These are phyloP conservation scores for Metarhizium album DNA, from an alignment of 2,329 filamentous ascomycete species.

Conservation along the genomic window DNA sequence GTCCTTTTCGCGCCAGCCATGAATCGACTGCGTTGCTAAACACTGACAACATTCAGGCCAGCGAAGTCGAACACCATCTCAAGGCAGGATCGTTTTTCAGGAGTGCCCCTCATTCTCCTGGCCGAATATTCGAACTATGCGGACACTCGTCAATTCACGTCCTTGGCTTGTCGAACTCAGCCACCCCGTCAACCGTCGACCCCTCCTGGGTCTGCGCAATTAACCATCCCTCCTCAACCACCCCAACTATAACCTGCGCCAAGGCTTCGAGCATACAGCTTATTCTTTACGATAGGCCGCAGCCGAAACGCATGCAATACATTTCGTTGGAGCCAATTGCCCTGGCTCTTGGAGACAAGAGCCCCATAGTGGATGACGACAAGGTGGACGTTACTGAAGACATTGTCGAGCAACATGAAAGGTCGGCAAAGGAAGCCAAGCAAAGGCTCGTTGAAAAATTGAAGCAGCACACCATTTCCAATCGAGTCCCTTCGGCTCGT, in stretches of 20 bases:
- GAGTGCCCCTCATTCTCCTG: conserved; percentile 68
- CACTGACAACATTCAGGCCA: conserved; percentile 36
- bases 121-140: conserved; percentile 74
- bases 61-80: conserved; percentile 79
- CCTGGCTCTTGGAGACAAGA: conserved; percentile 70
- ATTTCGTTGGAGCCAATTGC: conserved; percentile 85
- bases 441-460: conserved; percentile 72
- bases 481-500: conserved; percentile 66
- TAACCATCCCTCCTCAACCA: conserved; percentile 35
- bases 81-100: conserved; percentile 74
- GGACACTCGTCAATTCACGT: conserved; percentile 76
- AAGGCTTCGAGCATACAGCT: conserved; percentile 69
- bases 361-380: conserved; percentile 25
- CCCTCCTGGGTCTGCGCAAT: conserved; percentile 58
- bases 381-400: conserved; percentile 48
- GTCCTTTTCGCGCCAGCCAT: conserved; percentile 16
- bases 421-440: conserved; percentile 46
- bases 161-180: conserved; percentile 68
- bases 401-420: conserved; percentile 58
- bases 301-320: conserved; percentile 88
- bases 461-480: conserved; percentile 74
- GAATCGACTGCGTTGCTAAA: background rate
- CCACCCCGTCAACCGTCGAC: conserved; percentile 40
- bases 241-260: conserved; percentile 66
- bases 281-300: conserved; percentile 78